Evolutionary conservation across 768 basidiomycete species (phyloP).

Genomic region (Xanthoconium purpureum): DNA sequence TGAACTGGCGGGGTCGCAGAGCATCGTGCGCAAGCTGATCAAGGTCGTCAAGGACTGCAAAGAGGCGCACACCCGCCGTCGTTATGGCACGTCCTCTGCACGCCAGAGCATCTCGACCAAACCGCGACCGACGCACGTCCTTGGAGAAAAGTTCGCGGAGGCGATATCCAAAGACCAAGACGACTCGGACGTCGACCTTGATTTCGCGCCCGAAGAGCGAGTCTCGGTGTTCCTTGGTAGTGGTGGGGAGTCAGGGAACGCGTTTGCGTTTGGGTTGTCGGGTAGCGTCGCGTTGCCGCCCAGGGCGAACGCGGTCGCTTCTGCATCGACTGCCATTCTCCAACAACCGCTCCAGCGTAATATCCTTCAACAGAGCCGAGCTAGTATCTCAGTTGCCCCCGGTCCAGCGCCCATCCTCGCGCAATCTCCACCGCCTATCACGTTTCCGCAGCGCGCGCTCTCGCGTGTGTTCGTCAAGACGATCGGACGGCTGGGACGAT

Average conservation of each 20-base stretch:
- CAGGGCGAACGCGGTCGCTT: conserved; percentile 46
- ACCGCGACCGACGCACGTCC: conserved; percentile 42
- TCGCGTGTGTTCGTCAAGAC: conserved; percentile 79
- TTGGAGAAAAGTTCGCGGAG: conserved; percentile 67
- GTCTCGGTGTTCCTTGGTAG: conserved; percentile 36
- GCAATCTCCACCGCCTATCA: conserved; percentile 37
- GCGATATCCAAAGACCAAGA: conserved; percentile 46
- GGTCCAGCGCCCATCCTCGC: conserved; percentile 13
- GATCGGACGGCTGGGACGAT: conserved; percentile 75
- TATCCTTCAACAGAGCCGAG: conserved; percentile 46
- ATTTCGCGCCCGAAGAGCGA: conserved; percentile 60
- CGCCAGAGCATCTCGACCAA: conserved; percentile 34
- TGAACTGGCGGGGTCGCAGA: conserved; percentile 39
- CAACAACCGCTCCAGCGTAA: conserved; percentile 58
- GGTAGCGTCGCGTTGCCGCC: conserved; percentile 30
- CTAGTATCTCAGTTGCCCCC: conserved; percentile 29
- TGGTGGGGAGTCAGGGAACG: conserved; percentile 42
- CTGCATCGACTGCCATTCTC: conserved; percentile 58
- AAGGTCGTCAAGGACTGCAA: conserved; percentile 84
- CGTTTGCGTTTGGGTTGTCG: conserved; percentile 36
- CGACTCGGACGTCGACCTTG: conserved; percentile 75
- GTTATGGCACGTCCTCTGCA: conserved; percentile 27
- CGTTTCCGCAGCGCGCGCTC: conserved; percentile 59
- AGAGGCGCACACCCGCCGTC: conserved; percentile 52
- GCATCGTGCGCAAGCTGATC: conserved; percentile 76